phyloP scores from a whole-genome alignment of 495 filamentous ascomycete species.

The Xanthoparmelia taractica region DNA sequence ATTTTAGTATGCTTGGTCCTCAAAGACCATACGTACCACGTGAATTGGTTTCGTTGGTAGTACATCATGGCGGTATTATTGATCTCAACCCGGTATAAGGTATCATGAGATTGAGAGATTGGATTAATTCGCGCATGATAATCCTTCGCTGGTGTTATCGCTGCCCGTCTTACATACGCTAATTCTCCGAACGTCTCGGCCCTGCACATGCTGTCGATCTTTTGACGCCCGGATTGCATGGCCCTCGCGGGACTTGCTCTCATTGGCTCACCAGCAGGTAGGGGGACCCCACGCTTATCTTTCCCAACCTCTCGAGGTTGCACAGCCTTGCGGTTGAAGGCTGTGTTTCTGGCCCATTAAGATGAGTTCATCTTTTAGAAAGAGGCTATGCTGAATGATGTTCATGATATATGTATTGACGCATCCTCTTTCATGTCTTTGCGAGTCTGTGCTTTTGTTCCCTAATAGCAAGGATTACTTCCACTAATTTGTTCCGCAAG shows the following conservation, averaged over 20 bases:
- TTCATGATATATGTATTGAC: not conserved
- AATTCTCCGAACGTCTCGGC: not conserved
- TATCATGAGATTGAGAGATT: too few relatives aligned
- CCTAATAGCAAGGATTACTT: too few relatives aligned
- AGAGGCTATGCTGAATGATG: not conserved
- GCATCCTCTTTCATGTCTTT: too few relatives aligned
- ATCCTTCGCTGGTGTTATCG: not conserved
- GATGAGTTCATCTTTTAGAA: not conserved
- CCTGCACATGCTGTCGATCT: not conserved
- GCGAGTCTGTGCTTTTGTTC: too few relatives aligned
- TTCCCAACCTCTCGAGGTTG: not conserved
- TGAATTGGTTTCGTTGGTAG: too few relatives aligned
- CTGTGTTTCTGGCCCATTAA: not conserved
- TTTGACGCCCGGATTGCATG: not conserved
- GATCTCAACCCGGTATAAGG: too few relatives aligned
- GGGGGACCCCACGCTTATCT: not conserved
- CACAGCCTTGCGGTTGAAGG: constrained; percentile 5
- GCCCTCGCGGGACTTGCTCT: not conserved
- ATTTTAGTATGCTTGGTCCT: too few relatives aligned
- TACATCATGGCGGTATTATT: too few relatives aligned
- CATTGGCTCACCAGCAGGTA: not conserved
- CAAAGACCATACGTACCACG: too few relatives aligned
- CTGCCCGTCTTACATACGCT: not conserved
- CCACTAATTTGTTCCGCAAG: not conserved
- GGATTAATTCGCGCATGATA: not conserved